Evolutionary conservation across 2,329 filamentous ascomycete genomes (phyloP).

Genomic region (Pleurostoma richardsiae): DNA sequence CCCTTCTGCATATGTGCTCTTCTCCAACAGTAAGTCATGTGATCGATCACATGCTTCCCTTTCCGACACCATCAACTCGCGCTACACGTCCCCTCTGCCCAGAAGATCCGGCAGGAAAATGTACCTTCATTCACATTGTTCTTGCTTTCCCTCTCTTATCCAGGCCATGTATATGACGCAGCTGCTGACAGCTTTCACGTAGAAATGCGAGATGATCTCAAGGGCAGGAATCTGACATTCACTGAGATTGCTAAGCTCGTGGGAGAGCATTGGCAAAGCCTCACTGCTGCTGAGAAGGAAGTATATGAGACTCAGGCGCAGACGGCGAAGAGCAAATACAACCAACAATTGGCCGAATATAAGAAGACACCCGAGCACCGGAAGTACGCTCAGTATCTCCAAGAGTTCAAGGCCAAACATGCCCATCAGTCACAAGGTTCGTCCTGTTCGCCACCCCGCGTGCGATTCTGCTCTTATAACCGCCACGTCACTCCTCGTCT

Average conservation of each 20-base stretch:
- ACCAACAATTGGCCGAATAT: conserved; percentile 66
- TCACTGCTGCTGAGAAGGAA: conserved; percentile 63
- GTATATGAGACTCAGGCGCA: conserved; percentile 68
- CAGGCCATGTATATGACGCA: no score
- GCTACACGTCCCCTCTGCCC: not conserved
- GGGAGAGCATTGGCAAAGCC: conserved; percentile 74
- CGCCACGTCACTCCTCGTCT: not conserved
- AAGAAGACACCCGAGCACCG: conserved; percentile 70
- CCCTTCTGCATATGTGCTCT: conserved; percentile 78
- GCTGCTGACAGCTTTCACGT: not conserved
- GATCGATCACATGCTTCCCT: not conserved
- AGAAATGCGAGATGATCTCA: conserved; percentile 75
- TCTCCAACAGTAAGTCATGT: conserved; percentile 67
- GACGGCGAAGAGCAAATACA: conserved; percentile 71
- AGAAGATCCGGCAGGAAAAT: not conserved
- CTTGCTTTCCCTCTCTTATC: no score
- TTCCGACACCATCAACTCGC: no score
- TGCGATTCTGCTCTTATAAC: conserved; percentile 4
- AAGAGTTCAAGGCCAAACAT: conserved; percentile 74
- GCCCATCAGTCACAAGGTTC: conserved; percentile 50
- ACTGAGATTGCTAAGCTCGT: conserved; percentile 81
- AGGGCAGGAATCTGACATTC: conserved; percentile 71
- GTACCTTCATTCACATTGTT: not conserved
- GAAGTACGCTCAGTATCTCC: conserved; percentile 66
- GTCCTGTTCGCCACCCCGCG: conserved; percentile 8